Base-by-base conservation (phyloP, 139 green algal species). In the Chlorella sp. region DNA sequence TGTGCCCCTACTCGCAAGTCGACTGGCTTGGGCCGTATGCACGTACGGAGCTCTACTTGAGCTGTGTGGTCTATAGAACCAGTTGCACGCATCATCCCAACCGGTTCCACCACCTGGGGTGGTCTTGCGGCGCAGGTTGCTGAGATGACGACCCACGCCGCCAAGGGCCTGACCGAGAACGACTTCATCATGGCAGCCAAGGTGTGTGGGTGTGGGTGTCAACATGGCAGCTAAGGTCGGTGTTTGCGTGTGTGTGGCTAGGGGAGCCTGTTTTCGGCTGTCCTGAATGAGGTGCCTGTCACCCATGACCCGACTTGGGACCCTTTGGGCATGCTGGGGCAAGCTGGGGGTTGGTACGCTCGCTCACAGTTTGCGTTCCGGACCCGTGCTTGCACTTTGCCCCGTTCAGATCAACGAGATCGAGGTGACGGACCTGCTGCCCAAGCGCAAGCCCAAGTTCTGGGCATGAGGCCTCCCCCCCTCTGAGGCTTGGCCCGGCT, bases 111-210 rank as follows among this genome's bases (percentile, higher is more conserved):
- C n/a, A n/a, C n/a, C n/a, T n/a, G n/a, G n/a, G n/a, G n/a, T n/a
- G n/a, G n/a, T n/a, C n/a, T n/a, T n/a, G n/a, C n/a, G 2, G 9
- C 24, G 51, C 51, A 60, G 51, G 51, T 60, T 60, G 92, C 91
- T 26, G 86, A 94, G 82, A 82, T 98, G 28, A 83, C 77, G 43
- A 97, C 93, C 26, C 69, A 90, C 69, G 86, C 79, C 8, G 79
- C 79, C 79, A 84, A 62, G 64, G 96, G 96, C 20, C 85, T 98
- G n/a, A 98, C 94, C 8, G 91, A 96, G 85, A 98, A 97, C 84
- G 96, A 98, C 88, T 98, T 98, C 88, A 96, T 98, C 84, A 75
- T 98, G 65, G 95, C 95, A 0, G 89, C 92, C 32, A 95, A 96
- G 76, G 80, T 76, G 78, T 30, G 77, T 0, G 46, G n/a, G 22